These are phyloP conservation scores for Solanum etuberosum DNA, from an alignment of 257 asterid species.

Conservation along the genomic window DNA sequence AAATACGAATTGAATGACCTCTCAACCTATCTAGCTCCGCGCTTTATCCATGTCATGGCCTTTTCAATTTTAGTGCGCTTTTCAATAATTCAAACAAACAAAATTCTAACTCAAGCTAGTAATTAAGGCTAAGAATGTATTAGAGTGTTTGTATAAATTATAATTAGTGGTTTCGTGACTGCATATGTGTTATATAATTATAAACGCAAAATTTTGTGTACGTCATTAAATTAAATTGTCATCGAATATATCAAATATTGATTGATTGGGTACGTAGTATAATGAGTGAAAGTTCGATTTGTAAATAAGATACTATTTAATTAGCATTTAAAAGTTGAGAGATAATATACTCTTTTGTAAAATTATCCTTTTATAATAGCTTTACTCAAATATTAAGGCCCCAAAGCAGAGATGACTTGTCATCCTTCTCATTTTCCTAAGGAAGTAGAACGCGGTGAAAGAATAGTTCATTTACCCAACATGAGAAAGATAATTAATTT, in stretches of 20 bases:
- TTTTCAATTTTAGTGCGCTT: not conserved
- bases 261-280: not conserved
- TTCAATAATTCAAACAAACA: not conserved
- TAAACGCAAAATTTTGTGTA: not conserved
- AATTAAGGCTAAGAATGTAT: not conserved
- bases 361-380: too few relatives aligned
- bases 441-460: too few relatives aligned
- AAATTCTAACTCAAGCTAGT: not conserved
- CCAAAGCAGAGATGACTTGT: too few relatives aligned
- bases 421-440: too few relatives aligned
- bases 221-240: not conserved
- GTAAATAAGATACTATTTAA: not conserved
- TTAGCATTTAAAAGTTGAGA: not conserved
- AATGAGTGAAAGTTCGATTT: not conserved
- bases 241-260: not conserved
- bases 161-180: not conserved
- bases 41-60: not conserved
- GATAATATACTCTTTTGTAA: too few relatives aligned
- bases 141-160: not conserved
- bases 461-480: too few relatives aligned
- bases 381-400: too few relatives aligned
- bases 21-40: not conserved
- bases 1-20: too few relatives aligned
- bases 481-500: too few relatives aligned
- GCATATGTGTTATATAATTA: too few relatives aligned